Evolutionary conservation across 2,329 filamentous ascomycete genomes (phyloP).

Genomic region (Stachybotrys chartarum): DNA sequence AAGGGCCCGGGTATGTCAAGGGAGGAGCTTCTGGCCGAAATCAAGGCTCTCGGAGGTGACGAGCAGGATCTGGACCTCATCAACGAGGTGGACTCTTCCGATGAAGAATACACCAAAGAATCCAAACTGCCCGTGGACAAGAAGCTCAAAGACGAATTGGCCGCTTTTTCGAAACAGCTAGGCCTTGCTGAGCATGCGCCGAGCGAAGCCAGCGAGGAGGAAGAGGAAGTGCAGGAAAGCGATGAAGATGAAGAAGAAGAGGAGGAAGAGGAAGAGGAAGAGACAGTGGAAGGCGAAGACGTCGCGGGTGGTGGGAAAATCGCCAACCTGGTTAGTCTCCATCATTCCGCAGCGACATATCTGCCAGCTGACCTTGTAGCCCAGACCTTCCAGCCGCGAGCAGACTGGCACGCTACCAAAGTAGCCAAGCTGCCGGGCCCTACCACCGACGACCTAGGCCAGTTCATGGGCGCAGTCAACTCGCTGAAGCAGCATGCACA

Average conservation of each 20-base stretch:
- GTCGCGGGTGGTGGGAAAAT: slow-evolving; percentile 17
- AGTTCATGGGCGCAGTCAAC: slow-evolving; percentile 35
- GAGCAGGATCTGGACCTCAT: slow-evolving; percentile 58
- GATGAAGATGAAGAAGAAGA: slow-evolving; percentile 20
- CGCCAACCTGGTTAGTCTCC: slow-evolving; percentile 26
- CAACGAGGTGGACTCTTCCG: slow-evolving; percentile 39
- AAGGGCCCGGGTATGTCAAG: slow-evolving; percentile 18
- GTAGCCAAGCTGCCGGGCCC: slow-evolving; percentile 36
- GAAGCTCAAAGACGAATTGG: slow-evolving; percentile 25
- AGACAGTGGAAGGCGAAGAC: slow-evolving; percentile 21
- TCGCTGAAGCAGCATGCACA: slow-evolving; percentile 63
- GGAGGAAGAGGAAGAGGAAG: slow-evolving; percentile 11
- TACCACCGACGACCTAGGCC: slow-evolving; percentile 35
- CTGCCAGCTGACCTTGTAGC: slow-evolving; percentile 25
- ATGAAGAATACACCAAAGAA: slow-evolving; percentile 24
- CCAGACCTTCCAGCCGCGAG: slow-evolving; percentile 49
- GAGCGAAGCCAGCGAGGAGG: slow-evolving; percentile 29
- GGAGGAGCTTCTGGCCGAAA: slow-evolving; percentile 52
- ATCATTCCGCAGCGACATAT: slow-evolving; percentile 6
- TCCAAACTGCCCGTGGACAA: slow-evolving; percentile 33
- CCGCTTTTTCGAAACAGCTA: slow-evolving; percentile 30
- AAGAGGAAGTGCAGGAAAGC: slow-evolving; percentile 22
- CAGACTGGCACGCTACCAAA: slow-evolving; percentile 48
- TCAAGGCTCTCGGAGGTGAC: slow-evolving; percentile 57
- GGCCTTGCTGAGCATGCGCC: slow-evolving; percentile 25